These are phyloP conservation scores for Aspergillus bridgeri DNA, from an alignment of 495 filamentous ascomycete species.

Conservation along the genomic window DNA sequence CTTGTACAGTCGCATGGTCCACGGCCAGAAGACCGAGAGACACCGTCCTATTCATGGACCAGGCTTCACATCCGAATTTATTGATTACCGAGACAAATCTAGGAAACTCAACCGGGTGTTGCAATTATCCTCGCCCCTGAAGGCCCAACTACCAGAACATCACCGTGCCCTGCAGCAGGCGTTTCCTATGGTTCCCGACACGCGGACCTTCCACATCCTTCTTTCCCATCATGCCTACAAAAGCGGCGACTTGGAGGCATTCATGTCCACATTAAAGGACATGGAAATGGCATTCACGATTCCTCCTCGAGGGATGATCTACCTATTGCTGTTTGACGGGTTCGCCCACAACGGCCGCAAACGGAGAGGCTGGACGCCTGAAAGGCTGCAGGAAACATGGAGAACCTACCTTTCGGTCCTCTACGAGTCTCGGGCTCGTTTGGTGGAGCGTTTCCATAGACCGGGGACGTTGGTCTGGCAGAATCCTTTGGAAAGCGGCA, in stretches of 20 bases:
- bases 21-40: slow-evolving; percentile 33
- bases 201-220: slow-evolving; percentile 44
- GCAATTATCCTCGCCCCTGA: slow-evolving; percentile 29
- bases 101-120: slow-evolving; percentile 36
- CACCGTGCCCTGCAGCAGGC: slow-evolving; percentile 38
- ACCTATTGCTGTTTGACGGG: slow-evolving; percentile 61
- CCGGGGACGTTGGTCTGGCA: slow-evolving; percentile 28
- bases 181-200: slow-evolving; percentile 39
- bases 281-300: slow-evolving; percentile 38
- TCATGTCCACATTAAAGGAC: slow-evolving; percentile 36
- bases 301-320: slow-evolving; percentile 42
- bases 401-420: slow-evolving; percentile 46
- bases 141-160: slow-evolving; percentile 26
- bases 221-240: slow-evolving; percentile 35
- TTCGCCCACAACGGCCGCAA: slow-evolving; percentile 69
- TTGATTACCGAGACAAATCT: slow-evolving; percentile 27
- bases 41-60: slow-evolving; percentile 13
- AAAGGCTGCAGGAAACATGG: slow-evolving; percentile 48
- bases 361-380: slow-evolving; percentile 62
- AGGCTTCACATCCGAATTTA: slow-evolving; percentile 27
- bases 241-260: slow-evolving; percentile 34
- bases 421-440: slow-evolving; percentile 53
- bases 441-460: slow-evolving; percentile 22
- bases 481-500: slow-evolving; percentile 33
- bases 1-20: slow-evolving; percentile 75